Evolutionary conservation across 441 rosid genomes (phyloP), one percentile per base, ranked within the genome.

Genomic region (Pelargonium citronellum): DNA sequence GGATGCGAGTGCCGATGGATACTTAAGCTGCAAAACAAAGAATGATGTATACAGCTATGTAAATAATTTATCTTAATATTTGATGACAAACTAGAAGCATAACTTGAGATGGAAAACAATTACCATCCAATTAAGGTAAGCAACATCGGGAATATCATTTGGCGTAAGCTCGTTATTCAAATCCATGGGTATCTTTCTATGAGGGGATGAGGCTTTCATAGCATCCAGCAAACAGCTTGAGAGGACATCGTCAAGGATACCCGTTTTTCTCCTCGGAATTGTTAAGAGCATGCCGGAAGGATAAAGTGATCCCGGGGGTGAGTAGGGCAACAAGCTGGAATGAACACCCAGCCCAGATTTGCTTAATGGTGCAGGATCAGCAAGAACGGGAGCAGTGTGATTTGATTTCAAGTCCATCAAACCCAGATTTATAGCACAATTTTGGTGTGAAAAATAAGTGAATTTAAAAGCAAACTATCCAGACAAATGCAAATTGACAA

Each of bases 151-250:
- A 20, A 20, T 17, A 74, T 93, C 95, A 70, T 77, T 49, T 34
- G 76, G 74, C 47, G 80, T 60, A 74, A 61, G 30, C 20, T 84
- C 91, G 66, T 71, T 67, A 71, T 49, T 71, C 61, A 64, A 22
- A 65, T 81, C 90, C 83, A 80, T 87, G 51, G 68, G 68, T 49
- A 78, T 69, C 76, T 77, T 75, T 73, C 75, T 76, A 60, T 81
- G 86, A 43, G 97, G 99, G 69, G 99, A 94, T n/a, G 99, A 94
- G 43, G 91, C 78, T 75, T 78, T 89, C 99, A 94, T 94, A 1
- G 94, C 91, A 76, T 94, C 96, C 71, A 94, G 80, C 92, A 91
- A 91, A 70, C 84, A 60, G 67, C 71, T 77, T 66, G 91, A 76
- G 74, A 91, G 92, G 63, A 91, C 83, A 83, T 90, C 99, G 68